Base-by-base conservation (phyloP, 73 alveolate species). In the Paramecium primaurelia region DNA sequence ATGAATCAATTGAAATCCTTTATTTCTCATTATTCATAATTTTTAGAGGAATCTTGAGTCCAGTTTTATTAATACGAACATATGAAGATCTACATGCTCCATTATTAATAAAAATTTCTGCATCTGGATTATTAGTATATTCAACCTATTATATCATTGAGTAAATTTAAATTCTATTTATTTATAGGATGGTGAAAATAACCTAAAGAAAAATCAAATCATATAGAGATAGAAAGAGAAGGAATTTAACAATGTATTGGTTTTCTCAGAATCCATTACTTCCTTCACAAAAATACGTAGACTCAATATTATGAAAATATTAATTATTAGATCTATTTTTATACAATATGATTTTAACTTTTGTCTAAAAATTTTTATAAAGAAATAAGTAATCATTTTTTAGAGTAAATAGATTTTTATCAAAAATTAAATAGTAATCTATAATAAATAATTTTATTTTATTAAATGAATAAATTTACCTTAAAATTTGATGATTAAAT, bases 11-110 rank as follows among this genome's bases (percentile, higher is more conserved):
- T 8, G 91, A 80, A 80, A 14, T 80, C 7, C 14, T 80, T 25
- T 80, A 80, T 47, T 80, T 80, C 47, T 42, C 34, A 30, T 25
- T 80, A 80, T 80, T 80, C 30, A 12, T 80, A 18, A 30, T 80
- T 25, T 80, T 80, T 47, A 80, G 91, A 80, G 91, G 91, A 8
- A 49, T 80, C 20, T 14, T 80, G 22, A 49, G 77, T 80, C 91
- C 91, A 44, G 58, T 80, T 25, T 47, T 45, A 18, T 26, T 80
- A 45, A 18, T 18, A 40, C 8, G 58, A 42, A 47, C 75, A 16
- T 80, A 44, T 12, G 30, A 80, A 47, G 75, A 80, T 44, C 47
- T 80, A n/a, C 38, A 80, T 45, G 73, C 75, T 20, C 71, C 77
- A 6, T 80, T 80, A 5, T 14, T 80, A 8, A 80, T 80, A 0